Evolutionary conservation across 2,329 filamentous ascomycete genomes (phyloP), one percentile per base, ranked within the genome.

Genomic region (Macroventuria anomochaeta): DNA sequence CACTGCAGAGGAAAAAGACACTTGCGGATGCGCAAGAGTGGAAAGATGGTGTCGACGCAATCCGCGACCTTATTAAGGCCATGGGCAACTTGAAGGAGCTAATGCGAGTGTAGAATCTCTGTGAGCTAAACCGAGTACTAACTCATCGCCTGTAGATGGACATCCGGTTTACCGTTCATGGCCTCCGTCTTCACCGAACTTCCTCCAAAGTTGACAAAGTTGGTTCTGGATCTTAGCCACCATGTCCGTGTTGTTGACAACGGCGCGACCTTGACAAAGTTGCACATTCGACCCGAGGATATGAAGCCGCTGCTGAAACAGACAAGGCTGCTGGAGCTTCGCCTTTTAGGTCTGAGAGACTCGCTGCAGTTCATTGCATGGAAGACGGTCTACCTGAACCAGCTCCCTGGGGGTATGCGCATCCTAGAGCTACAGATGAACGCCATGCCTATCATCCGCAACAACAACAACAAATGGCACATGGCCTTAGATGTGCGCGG

Each of bases 401-500:
- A 51, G 5, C 39, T 48, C 13, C 51, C 60, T 2, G 46, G 49
- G 2, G 58, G 58, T 5, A 67, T 74, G 59, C 42, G 47, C 2
- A 47, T 65, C 1, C 53, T 70, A 0, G 70, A 74, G 8, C 55
- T 74, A 0, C 55, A 61, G 23, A 74, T 74, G 71, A 58, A 61
- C 1, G 36, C 31, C 7, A 39, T 50, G 3, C 70, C 71, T 11
- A 57, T 73, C 11, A 60, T 69, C 3, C 69, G 68, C 8, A 23
- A 51, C n/a, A 41, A 57, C 7, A 15, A 47, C 17, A 46, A 57
- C 3, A 41, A 59, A 21, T 72, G 67, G 67, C 51, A 48, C 31
- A 64, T 61, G 33, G 67, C 64, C 7, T 42, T 52, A 0, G 57
- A 67, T 7, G 69, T 69, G 0, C 46, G 46, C 11, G 63, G 60